These are phyloP conservation scores for Sporothrix phasma DNA, from an alignment of 2,329 filamentous ascomycete genomes.

Conservation along the genomic window DNA sequence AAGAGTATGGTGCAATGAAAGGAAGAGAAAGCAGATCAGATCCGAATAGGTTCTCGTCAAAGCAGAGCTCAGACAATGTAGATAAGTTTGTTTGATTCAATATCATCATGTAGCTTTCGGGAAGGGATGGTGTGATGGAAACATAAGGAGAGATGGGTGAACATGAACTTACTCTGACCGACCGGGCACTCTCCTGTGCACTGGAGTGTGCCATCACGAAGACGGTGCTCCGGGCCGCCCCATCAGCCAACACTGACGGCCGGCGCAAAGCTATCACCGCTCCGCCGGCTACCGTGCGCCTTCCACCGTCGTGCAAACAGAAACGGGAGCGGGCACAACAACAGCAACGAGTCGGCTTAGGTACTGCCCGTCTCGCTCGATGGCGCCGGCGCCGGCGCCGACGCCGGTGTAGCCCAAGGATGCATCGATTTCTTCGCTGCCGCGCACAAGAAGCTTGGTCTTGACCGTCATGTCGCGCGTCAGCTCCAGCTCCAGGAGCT, in stretches of 20 bases:
- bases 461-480: conserved; percentile 48
- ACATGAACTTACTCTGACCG: conserved; percentile 70
- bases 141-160: not conserved
- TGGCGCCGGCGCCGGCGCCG: not conserved
- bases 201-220: conserved; percentile 67
- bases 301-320: conserved; percentile 65
- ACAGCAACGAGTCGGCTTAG: conserved; percentile 57
- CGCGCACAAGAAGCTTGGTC: conserved; percentile 43
- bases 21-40: conserved; percentile 22
- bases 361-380: conserved; percentile 13
- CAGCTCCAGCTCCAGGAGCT: conserved; percentile 37
- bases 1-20: not conserved
- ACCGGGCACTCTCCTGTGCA: conserved; percentile 80
- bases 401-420: not conserved
- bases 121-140: conserved; percentile 2
- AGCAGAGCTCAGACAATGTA: conserved; percentile 93
- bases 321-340: conserved; percentile 50
- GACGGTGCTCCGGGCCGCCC: conserved; percentile 34
- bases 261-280: conserved; percentile 57
- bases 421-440: conserved; percentile 25
- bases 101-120: conserved; percentile 61
- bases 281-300: conserved; percentile 63
- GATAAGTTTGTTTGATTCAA: conserved; percentile 82
- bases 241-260: conserved; percentile 41
- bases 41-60: conserved; percentile 63